A percentile compares a stretch with the other conserved stretches of the same genome.
phyloP scores from a whole-genome alignment of 202 grass and related monocot genomes.

The Dendrocalamus latiflorus region DNA sequence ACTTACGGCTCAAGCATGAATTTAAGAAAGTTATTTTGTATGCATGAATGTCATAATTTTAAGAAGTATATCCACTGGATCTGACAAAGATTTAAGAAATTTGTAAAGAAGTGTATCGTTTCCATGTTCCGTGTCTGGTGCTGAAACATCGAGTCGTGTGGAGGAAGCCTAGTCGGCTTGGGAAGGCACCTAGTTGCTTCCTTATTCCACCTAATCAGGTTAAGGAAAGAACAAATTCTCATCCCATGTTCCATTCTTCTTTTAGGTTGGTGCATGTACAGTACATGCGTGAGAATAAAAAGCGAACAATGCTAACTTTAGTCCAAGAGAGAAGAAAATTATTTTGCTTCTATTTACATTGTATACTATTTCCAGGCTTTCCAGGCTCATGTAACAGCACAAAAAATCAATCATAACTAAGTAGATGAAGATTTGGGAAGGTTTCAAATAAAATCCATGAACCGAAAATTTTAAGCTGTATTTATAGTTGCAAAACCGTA shows the following conservation, averaged over 20 bases:
- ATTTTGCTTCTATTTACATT: neutral
- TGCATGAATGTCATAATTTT: neutral
- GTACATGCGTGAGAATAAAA: neutral
- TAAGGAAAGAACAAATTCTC: conserved; percentile 3
- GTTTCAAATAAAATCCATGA: no score
- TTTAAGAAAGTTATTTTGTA: no score
- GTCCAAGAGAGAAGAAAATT: neutral
- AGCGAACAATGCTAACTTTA: neutral
- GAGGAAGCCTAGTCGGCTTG: neutral
- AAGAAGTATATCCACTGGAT: neutral
- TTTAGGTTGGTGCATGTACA: neutral
- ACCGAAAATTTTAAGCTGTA: no score
- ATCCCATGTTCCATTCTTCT: neutral
- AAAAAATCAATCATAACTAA: no score
- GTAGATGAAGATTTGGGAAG: no score
- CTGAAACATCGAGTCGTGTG: neutral
- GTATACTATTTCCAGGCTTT: neutral
- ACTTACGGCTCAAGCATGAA: no score
- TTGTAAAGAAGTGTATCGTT: neutral
- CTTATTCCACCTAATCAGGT: conserved; percentile 5
- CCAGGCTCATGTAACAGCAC: neutral
- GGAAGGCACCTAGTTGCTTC: neutral
- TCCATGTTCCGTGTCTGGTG: neutral
- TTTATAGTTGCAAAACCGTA: neutral
- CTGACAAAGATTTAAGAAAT: neutral